Conservation (phyloP, 1,284 basidiomycete species). For the Tausonia pullulans region DNA sequence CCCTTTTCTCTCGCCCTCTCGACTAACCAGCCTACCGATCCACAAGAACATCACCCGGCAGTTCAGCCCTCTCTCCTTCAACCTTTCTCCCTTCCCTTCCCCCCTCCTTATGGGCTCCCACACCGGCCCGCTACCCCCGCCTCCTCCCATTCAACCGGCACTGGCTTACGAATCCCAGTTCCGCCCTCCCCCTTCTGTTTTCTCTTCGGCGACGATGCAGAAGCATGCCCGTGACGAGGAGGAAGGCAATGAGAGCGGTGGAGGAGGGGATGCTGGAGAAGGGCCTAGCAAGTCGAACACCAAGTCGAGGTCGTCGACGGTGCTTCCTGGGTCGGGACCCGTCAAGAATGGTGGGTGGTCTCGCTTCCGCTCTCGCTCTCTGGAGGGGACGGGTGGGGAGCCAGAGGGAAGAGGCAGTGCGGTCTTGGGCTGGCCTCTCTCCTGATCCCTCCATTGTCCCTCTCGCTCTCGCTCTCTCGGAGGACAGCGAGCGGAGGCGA, state of each 20-base stretch:
- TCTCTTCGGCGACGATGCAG: no score
- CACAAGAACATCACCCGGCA: neutral
- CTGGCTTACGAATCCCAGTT: no score
- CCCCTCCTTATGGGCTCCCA: neutral
- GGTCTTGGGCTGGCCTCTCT: no score
- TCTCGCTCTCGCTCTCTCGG: no score
- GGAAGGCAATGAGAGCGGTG: no score
- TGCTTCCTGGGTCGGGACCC: neutral
- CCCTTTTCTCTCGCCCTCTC: neutral
- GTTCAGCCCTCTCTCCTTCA: neutral
- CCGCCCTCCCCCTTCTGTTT: no score
- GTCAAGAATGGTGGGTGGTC: constrained; percentile 1
- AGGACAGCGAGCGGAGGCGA: neutral
- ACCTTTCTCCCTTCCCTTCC: neutral
- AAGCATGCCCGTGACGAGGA: no score
- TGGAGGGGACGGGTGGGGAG: neutral
- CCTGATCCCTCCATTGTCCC: neutral
- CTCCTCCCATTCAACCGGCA: no score
- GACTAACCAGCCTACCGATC: neutral
- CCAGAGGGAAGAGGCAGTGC: no score
- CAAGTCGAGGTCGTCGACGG: no score
- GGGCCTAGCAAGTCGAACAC: no score
- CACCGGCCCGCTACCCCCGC: neutral
- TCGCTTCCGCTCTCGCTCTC: neutral
- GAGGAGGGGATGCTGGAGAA: no score